Evolutionary conservation across 1,139 yeast species (phyloP).

Genomic region (Candida tunisiensis): DNA sequence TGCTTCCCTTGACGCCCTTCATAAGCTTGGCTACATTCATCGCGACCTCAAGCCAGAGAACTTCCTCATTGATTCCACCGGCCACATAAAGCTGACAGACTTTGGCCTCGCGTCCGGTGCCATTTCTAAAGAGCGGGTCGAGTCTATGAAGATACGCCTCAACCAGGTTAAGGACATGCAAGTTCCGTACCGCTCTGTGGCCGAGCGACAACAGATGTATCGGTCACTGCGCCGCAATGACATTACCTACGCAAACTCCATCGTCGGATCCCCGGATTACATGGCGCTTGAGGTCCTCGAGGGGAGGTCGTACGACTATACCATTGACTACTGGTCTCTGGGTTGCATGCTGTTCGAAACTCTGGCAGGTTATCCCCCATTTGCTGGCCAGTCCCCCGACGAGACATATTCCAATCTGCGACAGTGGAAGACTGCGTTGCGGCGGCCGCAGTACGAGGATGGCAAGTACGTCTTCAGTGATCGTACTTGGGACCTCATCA

Average conservation of each 20-base stretch:
- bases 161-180: constrained; percentile 58
- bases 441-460: constrained; percentile 84
- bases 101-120: constrained; percentile 97
- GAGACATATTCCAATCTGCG: constrained; percentile 91
- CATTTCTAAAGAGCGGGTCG: constrained; percentile 84
- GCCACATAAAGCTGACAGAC: constrained; percentile 93
- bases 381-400: constrained; percentile 83
- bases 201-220: constrained; percentile 76
- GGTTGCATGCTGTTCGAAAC: constrained; percentile 94
- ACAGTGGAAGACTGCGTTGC: constrained; percentile 78
- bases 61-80: constrained; percentile 82
- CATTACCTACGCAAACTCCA: constrained; percentile 75
- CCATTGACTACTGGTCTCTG: constrained; percentile 97
- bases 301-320: constrained; percentile 85
- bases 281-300: constrained; percentile 97
- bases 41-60: constrained; percentile 97
- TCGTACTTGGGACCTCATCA: constrained; percentile 87
- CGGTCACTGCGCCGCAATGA: constrained; percentile 49
- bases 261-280: constrained; percentile 97
- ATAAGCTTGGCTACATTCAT: constrained; percentile 90
- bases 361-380: constrained; percentile 91
- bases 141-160: constrained; percentile 75
- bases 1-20: constrained; percentile 82
- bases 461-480: constrained; percentile 89
- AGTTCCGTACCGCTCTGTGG: constrained; percentile 54